phyloP scores from a whole-genome alignment of 805 yeast species.

The Myxozyma kluyveri region DNA sequence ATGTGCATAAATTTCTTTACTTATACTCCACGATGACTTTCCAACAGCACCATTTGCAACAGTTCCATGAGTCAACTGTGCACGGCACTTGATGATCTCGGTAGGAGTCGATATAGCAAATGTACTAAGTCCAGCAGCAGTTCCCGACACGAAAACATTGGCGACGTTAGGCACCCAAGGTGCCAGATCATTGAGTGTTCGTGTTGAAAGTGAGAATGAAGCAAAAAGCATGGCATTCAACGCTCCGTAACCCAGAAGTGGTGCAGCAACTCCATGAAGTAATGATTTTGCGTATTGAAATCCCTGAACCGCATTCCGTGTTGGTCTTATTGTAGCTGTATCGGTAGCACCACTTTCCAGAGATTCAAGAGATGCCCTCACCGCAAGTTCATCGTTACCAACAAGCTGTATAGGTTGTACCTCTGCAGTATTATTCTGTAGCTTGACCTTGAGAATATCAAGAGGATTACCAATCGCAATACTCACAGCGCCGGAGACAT shows the following conservation, averaged over 20 bases:
- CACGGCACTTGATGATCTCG: constrained; percentile 30
- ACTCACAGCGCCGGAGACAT: constrained; percentile 33
- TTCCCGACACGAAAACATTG: constrained; percentile 28
- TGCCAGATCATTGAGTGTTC: constrained; percentile 2
- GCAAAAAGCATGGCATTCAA: constrained; percentile 28
- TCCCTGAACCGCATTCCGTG: neutral
- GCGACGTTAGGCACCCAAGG: constrained; percentile 9
- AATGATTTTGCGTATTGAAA: constrained; percentile 3
- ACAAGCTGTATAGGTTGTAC: neutral
- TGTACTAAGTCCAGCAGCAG: constrained; percentile 31
- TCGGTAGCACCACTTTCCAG: neutral
- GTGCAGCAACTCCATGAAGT: constrained; percentile 33
- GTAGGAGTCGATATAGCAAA: constrained; percentile 30
- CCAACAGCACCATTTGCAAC: neutral
- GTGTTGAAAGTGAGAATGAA: constrained; percentile 15
- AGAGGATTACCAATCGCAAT: constrained; percentile 33
- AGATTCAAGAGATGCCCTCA: neutral
- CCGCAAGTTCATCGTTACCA: neutral
- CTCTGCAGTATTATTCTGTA: constrained; percentile 18
- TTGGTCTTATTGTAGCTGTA: neutral
- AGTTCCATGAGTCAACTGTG: constrained; percentile 24
- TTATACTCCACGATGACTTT: constrained; percentile 23
- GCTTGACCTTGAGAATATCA: constrained; percentile 32
- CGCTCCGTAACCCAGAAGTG: constrained; percentile 32
- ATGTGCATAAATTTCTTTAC: constrained; percentile 11